Evolutionary conservation across 257 asterid species (phyloP), one percentile per base, ranked within the genome.

Genomic region (Schizonepeta tenuifolia): DNA sequence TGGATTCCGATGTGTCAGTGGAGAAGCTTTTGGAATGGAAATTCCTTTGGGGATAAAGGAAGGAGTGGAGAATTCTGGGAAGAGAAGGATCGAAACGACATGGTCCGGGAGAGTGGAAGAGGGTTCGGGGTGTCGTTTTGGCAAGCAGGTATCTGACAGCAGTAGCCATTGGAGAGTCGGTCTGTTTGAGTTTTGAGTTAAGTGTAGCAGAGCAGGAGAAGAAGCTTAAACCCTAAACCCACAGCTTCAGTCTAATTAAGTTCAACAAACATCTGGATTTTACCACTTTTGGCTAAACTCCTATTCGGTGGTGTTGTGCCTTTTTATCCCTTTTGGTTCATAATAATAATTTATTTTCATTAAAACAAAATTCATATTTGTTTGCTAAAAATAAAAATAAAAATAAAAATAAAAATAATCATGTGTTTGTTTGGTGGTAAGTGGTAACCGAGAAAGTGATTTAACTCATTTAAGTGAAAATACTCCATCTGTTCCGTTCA

Each of bases 141-240:
- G 87, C 76, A 74, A 90, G 73, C 58, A 92, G 36, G 71, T 21
- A 74, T 76, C 87, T 75, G 24, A 83, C 70, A 31, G 88, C 85
- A 41, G 82, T 69, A 9, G 95, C 90, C 94, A 88, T 87, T 66
- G 53, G 36, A 41, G 8, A 24, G 26, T 11, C 40, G 22, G 36
- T 11, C 40, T 31, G 36, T 15, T 21, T 17, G 13, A 7, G 2
- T 24, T 24, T 18, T 47, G 54, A 51, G 38, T 22, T 5, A 12
- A 60, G 50, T 17, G 44, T 4, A 17, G 35, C 40, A 41, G 72
- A 43, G 44, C 2, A 17, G 35, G 33, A 41, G 72, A 43, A 62
- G 50, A 36, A 71, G 75, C 85, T 85, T 83, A 88, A 86, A 83
- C 90, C 92, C 85, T 84, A 79, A 69, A n/a, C 33, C 64, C 61